These are phyloP conservation scores for Aspergillus thermomutatus DNA, from an alignment of 2,329 filamentous ascomycete species.

Conservation along the genomic window DNA sequence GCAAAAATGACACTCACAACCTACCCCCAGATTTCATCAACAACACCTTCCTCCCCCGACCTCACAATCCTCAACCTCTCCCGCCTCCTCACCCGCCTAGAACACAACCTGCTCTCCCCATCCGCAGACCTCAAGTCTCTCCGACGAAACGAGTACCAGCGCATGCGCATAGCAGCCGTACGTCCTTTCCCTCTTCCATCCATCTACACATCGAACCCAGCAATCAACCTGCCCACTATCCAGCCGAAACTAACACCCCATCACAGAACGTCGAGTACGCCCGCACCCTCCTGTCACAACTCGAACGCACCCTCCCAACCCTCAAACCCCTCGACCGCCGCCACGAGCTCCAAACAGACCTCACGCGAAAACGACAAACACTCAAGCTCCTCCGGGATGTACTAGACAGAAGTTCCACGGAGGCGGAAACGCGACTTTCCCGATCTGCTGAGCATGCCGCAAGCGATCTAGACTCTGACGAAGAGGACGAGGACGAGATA, in stretches of 20 bases:
- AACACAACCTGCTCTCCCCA: conserved; percentile 42
- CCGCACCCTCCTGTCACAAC: conserved; percentile 37
- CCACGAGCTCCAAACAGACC: conserved; percentile 38
- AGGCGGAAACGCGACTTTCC: conserved; percentile 16
- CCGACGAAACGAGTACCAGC: conserved; percentile 40
- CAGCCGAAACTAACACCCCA: background rate
- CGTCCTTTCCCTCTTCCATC: conserved; percentile 5
- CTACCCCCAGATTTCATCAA: conserved; percentile 3
- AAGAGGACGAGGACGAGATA: conserved; percentile 23
- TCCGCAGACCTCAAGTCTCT: conserved; percentile 35
- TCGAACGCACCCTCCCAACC: conserved; percentile 39
- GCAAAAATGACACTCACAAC: conserved; percentile 20
- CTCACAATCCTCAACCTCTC: conserved; percentile 38
- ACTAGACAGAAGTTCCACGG: conserved; percentile 30
- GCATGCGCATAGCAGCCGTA: conserved; percentile 41
- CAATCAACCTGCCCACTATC: background rate
- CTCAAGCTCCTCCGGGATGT: conserved; percentile 31
- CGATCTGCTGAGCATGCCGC: conserved; percentile 3
- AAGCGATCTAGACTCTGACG: conserved; percentile 12
- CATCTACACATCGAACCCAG: background rate
- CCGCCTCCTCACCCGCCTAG: conserved; percentile 42
- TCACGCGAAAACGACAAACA: conserved; percentile 36
- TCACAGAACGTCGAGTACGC: conserved; percentile 45
- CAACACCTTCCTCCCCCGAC: conserved; percentile 21
- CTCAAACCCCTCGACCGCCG: conserved; percentile 39